These are phyloP conservation scores for Erigeron canadensis DNA, from an alignment of 129 eudicot genomes.

Conservation along the genomic window DNA sequence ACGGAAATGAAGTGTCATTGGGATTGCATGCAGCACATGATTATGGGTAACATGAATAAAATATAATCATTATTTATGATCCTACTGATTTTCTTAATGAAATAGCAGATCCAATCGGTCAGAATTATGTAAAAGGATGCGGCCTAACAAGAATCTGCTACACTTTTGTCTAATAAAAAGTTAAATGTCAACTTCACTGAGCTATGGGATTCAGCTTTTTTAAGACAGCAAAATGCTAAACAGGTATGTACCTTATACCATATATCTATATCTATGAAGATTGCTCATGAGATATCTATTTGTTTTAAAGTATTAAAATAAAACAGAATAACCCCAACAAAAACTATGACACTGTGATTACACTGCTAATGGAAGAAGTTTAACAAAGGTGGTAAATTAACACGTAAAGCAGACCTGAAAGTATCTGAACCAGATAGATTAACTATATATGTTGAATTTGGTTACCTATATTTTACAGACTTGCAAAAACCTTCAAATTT, in stretches of 20 bases:
- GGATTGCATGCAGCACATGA: background rate
- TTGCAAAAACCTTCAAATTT: background rate
- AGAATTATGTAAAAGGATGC: conserved; percentile 5
- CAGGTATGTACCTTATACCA: background rate
- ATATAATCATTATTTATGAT: background rate
- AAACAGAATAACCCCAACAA: background rate
- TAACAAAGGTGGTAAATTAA: background rate
- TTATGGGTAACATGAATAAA: background rate
- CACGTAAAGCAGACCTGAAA: background rate
- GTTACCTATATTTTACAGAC: background rate
- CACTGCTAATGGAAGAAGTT: conserved; percentile 1
- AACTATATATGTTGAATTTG: background rate
- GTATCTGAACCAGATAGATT: background rate
- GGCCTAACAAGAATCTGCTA: conserved; percentile 16
- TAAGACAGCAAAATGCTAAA: background rate
- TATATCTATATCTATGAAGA: background rate
- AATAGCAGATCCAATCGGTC: conserved; percentile 4
- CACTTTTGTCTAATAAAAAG: conserved; percentile 5
- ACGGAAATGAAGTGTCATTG: background rate
- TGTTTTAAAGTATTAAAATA: background rate
- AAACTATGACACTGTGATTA: background rate
- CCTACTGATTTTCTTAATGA: background rate
- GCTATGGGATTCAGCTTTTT: conserved; percentile 1
- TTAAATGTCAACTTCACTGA: conserved; percentile 2
- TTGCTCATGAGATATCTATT: background rate